These are phyloP conservation scores for Rubroboletus pulcherrimus DNA, from an alignment of 768 basidiomycete species.

Conservation along the genomic window DNA sequence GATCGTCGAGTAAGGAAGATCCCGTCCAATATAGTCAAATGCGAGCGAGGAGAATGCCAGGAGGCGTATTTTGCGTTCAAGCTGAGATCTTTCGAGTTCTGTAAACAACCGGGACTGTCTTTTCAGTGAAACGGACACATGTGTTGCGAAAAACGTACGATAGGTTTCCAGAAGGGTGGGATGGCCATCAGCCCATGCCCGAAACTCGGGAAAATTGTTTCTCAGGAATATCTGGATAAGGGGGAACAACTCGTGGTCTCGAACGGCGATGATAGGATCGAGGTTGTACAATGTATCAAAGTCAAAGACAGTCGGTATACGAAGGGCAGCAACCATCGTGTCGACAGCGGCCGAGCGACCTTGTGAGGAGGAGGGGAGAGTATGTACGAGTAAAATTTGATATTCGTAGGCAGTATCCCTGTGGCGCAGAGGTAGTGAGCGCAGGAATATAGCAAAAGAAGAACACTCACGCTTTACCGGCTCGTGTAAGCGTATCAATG, in stretches of 20 bases:
- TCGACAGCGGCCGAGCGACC: constrained; percentile 55
- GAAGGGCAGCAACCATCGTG: constrained; percentile 60
- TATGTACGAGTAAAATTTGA: constrained; percentile 55
- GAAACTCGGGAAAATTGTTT: constrained; percentile 58
- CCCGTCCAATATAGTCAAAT: constrained; percentile 71
- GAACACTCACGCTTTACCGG: constrained; percentile 57
- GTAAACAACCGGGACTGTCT: accelerated
- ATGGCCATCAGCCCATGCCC: constrained; percentile 55
- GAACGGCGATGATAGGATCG: constrained; percentile 60
- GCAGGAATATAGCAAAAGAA: neutral
- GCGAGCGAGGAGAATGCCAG: constrained; percentile 73
- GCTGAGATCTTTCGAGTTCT: constrained; percentile 56
- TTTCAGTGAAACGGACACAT: neutral
- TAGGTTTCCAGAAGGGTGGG: constrained; percentile 48
- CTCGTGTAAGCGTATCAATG: constrained; percentile 53
- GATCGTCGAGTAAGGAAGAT: constrained; percentile 68
- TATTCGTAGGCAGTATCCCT: constrained; percentile 67
- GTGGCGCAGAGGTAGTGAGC: neutral
- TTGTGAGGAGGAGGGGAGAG: constrained; percentile 52
- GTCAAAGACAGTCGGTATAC: constrained; percentile 67
- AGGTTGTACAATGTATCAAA: constrained; percentile 79
- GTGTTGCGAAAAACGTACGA: constrained; percentile 38
- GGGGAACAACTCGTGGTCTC: constrained; percentile 67
- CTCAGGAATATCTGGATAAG: constrained; percentile 75
- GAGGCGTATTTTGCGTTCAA: constrained; percentile 78